Base-by-base conservation (phyloP, 2,329 filamentous ascomycete genomes). In the Macrophomina tecta region DNA sequence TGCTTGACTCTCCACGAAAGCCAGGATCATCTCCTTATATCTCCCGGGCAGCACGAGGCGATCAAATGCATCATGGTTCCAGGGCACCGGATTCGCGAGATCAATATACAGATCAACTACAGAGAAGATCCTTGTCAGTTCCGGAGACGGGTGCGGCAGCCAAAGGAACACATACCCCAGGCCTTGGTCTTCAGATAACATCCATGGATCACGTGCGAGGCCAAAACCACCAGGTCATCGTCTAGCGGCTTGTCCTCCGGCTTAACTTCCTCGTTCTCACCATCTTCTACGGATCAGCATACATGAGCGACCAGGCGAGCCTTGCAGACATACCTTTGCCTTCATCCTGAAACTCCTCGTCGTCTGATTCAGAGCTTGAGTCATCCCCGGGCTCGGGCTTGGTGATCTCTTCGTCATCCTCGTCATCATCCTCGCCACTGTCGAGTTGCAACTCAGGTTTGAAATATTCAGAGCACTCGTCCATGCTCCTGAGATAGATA, bases 181-280 rank as follows among this genome's bases (percentile, higher is more conserved):
- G 70, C 69, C 68, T 78, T 79, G 6, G 69, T 70, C 6, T 71
- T 75, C 18, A 79, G 67, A 38, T 70, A 75, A 55, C 75, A 78
- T 2, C 76, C 77, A 60, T 69, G 70, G 4, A 77, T 51, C 40
- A 69, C 68, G 6, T 74, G 71, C 14, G 69, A 69, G 45, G 75
- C 76, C 9, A 78, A 55, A 11, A 66, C 53, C 28, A 68, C 67
- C 14, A 68, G 52, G 1, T 72, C 69, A 1, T 73, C 72, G 0
- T 68, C 53, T 16, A 73, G 72, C 2, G 7, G 34, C 9, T 28
- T 34, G 2, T 52, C 48, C 3, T 36, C 7, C 1, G n/a, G 4
- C 16, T 52, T 34, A 4, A 16, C 11, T 2, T 11, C 18, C 16
- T 42, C 14, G 7, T 7, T 23, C 2, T 5, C 11, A 7, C 5